phyloP scores from a whole-genome alignment of 2,329 filamentous ascomycete species.

The Aphanocladium album region DNA sequence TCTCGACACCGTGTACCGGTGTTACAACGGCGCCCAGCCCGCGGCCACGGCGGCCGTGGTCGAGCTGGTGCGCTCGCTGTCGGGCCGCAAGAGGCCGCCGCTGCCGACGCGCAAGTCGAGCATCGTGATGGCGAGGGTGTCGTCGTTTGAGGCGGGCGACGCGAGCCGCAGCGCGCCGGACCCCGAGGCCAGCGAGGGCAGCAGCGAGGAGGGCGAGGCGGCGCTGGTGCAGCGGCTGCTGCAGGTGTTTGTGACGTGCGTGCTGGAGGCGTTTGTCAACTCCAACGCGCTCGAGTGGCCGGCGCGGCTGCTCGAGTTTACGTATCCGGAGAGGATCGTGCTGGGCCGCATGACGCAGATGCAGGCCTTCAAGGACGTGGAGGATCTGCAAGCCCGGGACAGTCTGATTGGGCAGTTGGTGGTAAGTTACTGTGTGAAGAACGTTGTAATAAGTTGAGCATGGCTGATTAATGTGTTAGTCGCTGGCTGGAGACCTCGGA shows the following conservation, averaged over 20 bases:
- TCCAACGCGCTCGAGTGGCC: constrained; percentile 57
- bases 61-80: constrained; percentile 64
- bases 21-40: constrained; percentile 58
- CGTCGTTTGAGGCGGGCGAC: constrained; percentile 46
- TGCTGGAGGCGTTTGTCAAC: constrained; percentile 69
- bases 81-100: constrained; percentile 60
- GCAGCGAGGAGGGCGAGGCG: constrained; percentile 46
- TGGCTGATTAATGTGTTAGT: constrained; percentile 27
- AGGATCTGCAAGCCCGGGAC: constrained; percentile 56
- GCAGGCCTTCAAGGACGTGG: constrained; percentile 60
- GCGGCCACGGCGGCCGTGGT: constrained; percentile 67
- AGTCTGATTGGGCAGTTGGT: constrained; percentile 68
- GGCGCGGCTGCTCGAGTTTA: constrained; percentile 61
- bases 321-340: constrained; percentile 59
- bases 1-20: constrained; percentile 64
- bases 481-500: constrained; percentile 59
- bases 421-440: constrained; percentile 36
- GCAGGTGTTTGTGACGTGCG: constrained; percentile 72
- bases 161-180: constrained; percentile 55
- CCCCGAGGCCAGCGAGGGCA: constrained; percentile 47
- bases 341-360: constrained; percentile 56
- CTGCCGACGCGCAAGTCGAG: constrained; percentile 56
- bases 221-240: constrained; percentile 60
- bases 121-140: constrained; percentile 51
- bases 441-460: neutral